phyloP scores from a whole-genome alignment of 805 yeast species.

The Barnettozyma populi region DNA sequence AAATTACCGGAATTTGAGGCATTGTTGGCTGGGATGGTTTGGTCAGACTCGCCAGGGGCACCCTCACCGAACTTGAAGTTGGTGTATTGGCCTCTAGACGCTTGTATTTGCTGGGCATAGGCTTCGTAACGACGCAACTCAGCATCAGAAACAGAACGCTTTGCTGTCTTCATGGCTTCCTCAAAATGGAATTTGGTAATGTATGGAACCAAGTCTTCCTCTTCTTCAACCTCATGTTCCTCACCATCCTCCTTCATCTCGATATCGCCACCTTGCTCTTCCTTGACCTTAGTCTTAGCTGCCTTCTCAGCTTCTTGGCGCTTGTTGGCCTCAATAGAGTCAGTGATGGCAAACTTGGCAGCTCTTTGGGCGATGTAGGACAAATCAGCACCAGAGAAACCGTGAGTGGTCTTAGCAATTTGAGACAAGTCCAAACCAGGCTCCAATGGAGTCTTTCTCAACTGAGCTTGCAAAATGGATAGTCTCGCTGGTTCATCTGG shows the following conservation, averaged over 20 bases:
- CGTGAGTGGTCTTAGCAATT: conserved; percentile 91
- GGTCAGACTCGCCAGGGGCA: conserved; percentile 26
- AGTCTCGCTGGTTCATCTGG: conserved; percentile 95
- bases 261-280: conserved; percentile 47
- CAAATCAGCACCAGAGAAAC: conserved; percentile 99
- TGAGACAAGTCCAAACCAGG: conserved; percentile 88
- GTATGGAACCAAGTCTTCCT: conserved; percentile 92
- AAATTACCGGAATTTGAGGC: conserved; percentile 33
- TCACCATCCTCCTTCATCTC: conserved; percentile 33
- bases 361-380: conserved; percentile 96
- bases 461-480: conserved; percentile 90
- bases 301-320: conserved; percentile 40
- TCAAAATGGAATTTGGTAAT: conserved; percentile 92
- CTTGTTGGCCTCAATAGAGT: conserved; percentile 82
- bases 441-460: conserved; percentile 97
- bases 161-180: conserved; percentile 99
- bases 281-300: conserved; percentile 32
- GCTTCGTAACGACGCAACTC: conserved; percentile 99
- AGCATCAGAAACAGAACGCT: conserved; percentile 94
- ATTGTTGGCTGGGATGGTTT: conserved; percentile 30
- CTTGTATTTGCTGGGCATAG: conserved; percentile 92
- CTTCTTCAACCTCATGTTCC: conserved; percentile 45
- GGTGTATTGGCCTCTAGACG: conserved; percentile 91
- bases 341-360: conserved; percentile 98
- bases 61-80: conserved; percentile 76